Evolutionary conservation across 2,329 filamentous ascomycete species (phyloP).

Genomic region (Waltergamsia citrina): DNA sequence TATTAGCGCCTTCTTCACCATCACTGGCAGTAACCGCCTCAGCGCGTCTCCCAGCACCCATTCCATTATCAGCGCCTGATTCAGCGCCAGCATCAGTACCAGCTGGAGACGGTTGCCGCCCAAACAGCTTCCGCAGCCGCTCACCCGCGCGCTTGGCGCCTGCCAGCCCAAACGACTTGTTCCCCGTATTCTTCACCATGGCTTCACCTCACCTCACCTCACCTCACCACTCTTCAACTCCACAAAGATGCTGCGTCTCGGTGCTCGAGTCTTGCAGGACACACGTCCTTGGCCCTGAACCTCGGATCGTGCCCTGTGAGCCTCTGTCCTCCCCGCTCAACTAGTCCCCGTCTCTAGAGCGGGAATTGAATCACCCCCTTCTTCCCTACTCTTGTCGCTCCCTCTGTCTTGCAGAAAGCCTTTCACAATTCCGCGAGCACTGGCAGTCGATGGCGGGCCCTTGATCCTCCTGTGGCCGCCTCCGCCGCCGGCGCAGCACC

Average conservation of each 20-base stretch:
- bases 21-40: no score
- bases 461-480: no score
- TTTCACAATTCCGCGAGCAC: neutral
- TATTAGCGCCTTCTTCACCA: neutral
- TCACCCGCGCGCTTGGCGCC: slow-evolving; percentile 16
- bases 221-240: neutral
- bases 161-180: slow-evolving; percentile 17
- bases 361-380: no score
- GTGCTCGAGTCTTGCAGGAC: neutral
- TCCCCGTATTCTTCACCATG: slow-evolving; percentile 16
- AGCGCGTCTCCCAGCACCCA: no score
- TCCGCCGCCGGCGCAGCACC: no score
- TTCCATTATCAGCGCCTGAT: no score
- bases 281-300: slow-evolving; percentile 6
- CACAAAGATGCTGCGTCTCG: neutral
- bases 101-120: slow-evolving; percentile 14
- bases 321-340: no score
- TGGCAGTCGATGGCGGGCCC: no score
- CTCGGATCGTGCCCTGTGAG: slow-evolving; percentile 3
- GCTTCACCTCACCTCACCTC: neutral
- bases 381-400: neutral
- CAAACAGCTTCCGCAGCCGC: slow-evolving; percentile 18
- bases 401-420: no score
- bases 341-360: no score
- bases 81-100: no score